phyloP scores from a whole-genome alignment of 2,329 filamentous ascomycete genomes.

The Arachnomyces sp. region DNA sequence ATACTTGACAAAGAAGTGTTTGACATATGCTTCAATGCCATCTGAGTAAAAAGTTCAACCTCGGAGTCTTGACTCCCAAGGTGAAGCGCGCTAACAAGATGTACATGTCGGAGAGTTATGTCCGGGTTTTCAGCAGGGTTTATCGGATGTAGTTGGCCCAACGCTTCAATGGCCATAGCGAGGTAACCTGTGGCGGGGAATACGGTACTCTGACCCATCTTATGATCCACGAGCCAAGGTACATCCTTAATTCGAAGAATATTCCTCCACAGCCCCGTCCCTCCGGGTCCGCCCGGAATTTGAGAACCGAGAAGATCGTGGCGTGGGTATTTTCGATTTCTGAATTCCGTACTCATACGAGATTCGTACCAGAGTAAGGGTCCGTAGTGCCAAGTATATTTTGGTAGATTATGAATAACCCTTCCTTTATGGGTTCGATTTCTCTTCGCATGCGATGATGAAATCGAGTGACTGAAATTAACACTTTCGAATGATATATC shows the following conservation, averaged over 20 bases:
- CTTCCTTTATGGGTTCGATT: not conserved
- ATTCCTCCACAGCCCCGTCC: conserved; percentile 34
- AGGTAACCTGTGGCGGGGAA: conserved; percentile 38
- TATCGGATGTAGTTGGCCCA: conserved; percentile 3
- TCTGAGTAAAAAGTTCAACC: too few species aligned
- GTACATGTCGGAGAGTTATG: too few species aligned
- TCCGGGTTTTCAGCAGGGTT: not conserved
- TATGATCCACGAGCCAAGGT: conserved; percentile 39
- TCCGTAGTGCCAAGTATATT: conserved; percentile 21
- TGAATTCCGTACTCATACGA: conserved; percentile 16
- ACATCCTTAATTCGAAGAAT: conserved; percentile 21
- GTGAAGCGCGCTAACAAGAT: too few species aligned
- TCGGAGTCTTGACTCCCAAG: too few species aligned
- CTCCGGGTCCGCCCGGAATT: conserved; percentile 8
- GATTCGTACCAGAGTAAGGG: conserved; percentile 21
- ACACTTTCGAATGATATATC: conserved; percentile 3
- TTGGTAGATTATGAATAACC: conserved; percentile 20
- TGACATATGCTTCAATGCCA: too few species aligned
- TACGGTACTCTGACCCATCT: conserved; percentile 28
- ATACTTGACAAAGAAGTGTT: too few species aligned
- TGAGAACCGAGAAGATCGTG: conserved; percentile 22
- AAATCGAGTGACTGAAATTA: conserved; percentile 2
- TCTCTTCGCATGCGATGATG: not conserved
- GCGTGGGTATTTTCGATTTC: conserved; percentile 12
- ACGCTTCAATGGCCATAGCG: conserved; percentile 37